Evolutionary conservation across 2,329 filamentous ascomycete species (phyloP), one percentile per base, ranked within the genome.

Genomic region (Aureobasidium mangrovei): DNA sequence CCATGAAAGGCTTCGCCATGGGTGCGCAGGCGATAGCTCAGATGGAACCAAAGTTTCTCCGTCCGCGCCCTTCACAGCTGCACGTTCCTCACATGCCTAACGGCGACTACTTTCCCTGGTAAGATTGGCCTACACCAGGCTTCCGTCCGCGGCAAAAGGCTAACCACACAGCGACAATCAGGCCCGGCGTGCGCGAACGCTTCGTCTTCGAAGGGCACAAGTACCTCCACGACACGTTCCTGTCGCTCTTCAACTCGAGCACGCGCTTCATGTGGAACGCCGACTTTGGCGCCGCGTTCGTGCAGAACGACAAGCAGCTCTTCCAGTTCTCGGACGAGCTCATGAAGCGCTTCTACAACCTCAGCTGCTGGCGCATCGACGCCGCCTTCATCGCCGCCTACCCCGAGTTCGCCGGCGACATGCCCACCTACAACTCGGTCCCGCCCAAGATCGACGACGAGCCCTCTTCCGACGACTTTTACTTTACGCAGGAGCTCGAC

Each of bases 31-130:
- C 38, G 1, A 48, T 48, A 44, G 36, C 36, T 18, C 35, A 7
- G 1, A 47, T 54, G 38, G 43, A 54, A 27, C 53, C 53, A 41
- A 41, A 41, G 26, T 54, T 47, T 36, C 32, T 54, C 35, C 35
- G 53, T 24, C 53, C 53, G 5, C 53, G 53, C 5, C 53, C 53
- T 10, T 54, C 53, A 12, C 53, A 54, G 31, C 36, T 54, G 2
- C 44, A 54, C 10, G 38, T 54, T 7, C 36, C 53, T 26, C 53
- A 54, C 18, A 41, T 46, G 18, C 43, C 53, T 0, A 46, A 54
- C 24, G 43, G 43, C 33, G 53, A 54, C 36, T 54, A 54, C 31
- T 54, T 54, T 6, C 42, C 43, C 28, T 54, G 53, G 53, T 54
- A 48, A 48, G 53, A 41, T 5, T 1, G 7, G 28, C 4, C 4